Evolutionary conservation across 176 grass and related monocot genomes (phyloP).

Genomic region (Aegilops bicornis): DNA sequence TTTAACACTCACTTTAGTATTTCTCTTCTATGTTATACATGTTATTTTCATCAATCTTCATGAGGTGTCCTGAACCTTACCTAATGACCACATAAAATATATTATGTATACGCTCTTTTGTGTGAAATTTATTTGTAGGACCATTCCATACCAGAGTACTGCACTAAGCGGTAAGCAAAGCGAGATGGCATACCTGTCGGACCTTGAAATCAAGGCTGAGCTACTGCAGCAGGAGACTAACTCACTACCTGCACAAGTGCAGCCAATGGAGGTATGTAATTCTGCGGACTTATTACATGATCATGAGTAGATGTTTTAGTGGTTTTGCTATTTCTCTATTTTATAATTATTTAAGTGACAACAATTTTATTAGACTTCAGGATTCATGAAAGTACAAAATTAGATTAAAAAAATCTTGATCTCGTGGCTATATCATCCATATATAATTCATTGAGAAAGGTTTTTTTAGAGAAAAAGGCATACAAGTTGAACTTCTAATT

Average conservation of each 20-base stretch:
- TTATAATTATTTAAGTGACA: not conserved
- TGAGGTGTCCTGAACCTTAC: too few species aligned
- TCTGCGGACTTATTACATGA: not conserved
- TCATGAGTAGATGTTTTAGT: not conserved
- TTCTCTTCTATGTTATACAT: too few species aligned
- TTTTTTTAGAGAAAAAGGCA: too few species aligned
- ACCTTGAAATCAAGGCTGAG: conserved; percentile 34
- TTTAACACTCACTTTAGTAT: too few species aligned
- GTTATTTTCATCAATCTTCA: too few species aligned
- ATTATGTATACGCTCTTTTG: too few species aligned
- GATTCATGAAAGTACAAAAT: not conserved
- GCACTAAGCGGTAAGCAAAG: not conserved
- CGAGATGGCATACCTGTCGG: conserved; percentile 22
- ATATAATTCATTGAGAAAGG: too few species aligned
- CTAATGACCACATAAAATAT: too few species aligned
- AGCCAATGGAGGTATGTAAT: not conserved
- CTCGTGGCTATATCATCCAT: too few species aligned
- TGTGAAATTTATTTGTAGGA: conserved; percentile 29
- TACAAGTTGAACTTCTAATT: too few species aligned
- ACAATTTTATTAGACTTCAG: not conserved
- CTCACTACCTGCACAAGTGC: not conserved
- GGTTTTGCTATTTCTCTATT: not conserved
- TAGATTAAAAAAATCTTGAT: too few species aligned
- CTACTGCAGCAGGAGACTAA: not conserved
- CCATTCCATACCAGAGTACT: not conserved